Base-by-base conservation (phyloP, 805 yeast genomes). In the Candida oleophila region DNA sequence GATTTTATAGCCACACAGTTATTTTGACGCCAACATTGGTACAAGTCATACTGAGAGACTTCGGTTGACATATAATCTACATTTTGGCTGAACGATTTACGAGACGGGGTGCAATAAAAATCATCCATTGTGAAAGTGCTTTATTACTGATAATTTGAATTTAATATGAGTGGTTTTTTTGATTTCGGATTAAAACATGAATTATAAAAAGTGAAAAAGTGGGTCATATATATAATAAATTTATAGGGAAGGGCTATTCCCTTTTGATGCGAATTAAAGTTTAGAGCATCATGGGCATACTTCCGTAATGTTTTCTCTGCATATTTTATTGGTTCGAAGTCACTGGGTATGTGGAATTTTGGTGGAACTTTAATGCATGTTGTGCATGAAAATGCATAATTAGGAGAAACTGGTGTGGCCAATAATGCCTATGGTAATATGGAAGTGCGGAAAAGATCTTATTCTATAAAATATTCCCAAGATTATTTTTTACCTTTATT, bases 1-100 rank as follows among this genome's bases (percentile, higher is more conserved):
- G 52, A 46, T 41, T 52, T 52, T 41, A 50, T 47, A 22, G 46
- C 22, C 8, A 46, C 20, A 9, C 59, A 52, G 50, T 56, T 55
- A 50, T 56, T 56, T 36, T 55, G 60, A 19, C 50, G 51, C 66
- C 66, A 61, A 50, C 66, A 61, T n/a, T 52, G 48, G 38, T 53
- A 55, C 21, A 61, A 50, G 36, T 56, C 55, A 36, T 48, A 49
- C 22, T 49, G 42, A 21, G 58, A 45, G 19, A 56, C 51, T 41
- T 48, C 34, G 8, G 45, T 32, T 1, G 56, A 45, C 50, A 67
- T 55, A 54, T 68, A 69, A 51, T 69, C 74, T 38, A 66, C 54
- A 49, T 68, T 69, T 46, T 66, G 40, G 14, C 8, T 34, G 32
- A 42, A 42, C 3, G 45, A 11, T 3, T n/a, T 8, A 4, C 19